These are phyloP conservation scores for Solanum gandarillasii DNA, from an alignment of 257 asterid species.

Conservation along the genomic window DNA sequence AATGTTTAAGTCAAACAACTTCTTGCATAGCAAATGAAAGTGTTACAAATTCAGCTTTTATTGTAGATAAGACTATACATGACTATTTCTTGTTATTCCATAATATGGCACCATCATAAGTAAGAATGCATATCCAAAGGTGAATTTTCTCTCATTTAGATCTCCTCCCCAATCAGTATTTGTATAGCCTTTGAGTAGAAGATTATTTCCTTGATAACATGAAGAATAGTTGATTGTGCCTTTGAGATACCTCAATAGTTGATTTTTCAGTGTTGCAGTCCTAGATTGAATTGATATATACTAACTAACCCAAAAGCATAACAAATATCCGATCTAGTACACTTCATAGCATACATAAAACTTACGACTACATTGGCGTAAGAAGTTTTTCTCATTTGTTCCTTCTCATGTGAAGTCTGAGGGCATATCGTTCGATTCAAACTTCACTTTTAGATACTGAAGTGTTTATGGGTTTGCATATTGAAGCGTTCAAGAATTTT, in stretches of 20 bases:
- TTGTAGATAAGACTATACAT: not conserved
- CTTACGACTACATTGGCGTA: not conserved
- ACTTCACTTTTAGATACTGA: not conserved
- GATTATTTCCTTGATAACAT: not conserved
- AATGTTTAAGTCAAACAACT: no score
- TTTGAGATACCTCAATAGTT: not conserved
- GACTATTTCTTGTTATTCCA: not conserved
- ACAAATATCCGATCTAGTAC: not conserved
- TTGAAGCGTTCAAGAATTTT: no score
- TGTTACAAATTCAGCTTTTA: no score
- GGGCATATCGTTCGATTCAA: no score
- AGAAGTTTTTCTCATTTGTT: not conserved
- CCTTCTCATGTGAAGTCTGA: not conserved
- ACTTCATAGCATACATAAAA: not conserved
- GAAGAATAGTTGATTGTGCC: not conserved
- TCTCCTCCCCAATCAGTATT: not conserved
- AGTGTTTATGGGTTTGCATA: not conserved
- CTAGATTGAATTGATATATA: not conserved
- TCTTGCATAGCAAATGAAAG: no score
- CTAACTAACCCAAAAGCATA: not conserved
- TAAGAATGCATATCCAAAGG: not conserved
- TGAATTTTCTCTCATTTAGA: not conserved
- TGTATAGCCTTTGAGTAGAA: not conserved
- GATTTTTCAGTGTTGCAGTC: not conserved
- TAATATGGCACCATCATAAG: not conserved